Evolutionary conservation across 495 filamentous ascomycete species (phyloP).

Genomic region (Xylaria castorea): DNA sequence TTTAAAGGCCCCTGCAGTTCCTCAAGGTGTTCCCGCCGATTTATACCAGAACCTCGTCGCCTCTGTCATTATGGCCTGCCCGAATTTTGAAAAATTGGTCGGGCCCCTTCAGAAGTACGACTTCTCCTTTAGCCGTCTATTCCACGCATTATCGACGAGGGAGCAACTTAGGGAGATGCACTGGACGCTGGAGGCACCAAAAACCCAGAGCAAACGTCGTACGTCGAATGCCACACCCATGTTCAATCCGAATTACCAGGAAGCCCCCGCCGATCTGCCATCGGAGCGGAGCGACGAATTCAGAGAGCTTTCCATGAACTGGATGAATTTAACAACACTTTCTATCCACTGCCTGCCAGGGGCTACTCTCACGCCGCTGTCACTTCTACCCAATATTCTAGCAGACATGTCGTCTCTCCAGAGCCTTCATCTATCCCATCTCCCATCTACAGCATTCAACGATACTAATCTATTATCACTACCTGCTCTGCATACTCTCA

Average conservation of each 20-base stretch:
- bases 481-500: constrained; percentile 74
- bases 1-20: constrained; percentile 74
- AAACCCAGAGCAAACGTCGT: constrained; percentile 43
- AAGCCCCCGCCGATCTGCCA: constrained; percentile 61
- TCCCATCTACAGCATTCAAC: constrained; percentile 75
- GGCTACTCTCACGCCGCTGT: constrained; percentile 67
- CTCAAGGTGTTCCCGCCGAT: constrained; percentile 57
- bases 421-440: constrained; percentile 75
- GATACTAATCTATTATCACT: constrained; percentile 71
- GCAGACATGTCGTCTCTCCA: constrained; percentile 71
- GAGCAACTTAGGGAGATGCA: constrained; percentile 76
- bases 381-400: constrained; percentile 71
- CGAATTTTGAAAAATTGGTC: constrained; percentile 77
- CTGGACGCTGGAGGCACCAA: constrained; percentile 69
- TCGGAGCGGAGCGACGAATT: constrained; percentile 71
- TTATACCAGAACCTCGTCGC: constrained; percentile 76
- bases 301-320: constrained; percentile 71
- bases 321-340: constrained; percentile 75
- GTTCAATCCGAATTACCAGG: constrained; percentile 34
- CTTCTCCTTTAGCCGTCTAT: constrained; percentile 75
- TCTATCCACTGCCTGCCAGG: constrained; percentile 72
- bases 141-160: constrained; percentile 80
- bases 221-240: constrained; percentile 36
- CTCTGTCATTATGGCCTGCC: constrained; percentile 84
- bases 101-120: constrained; percentile 75